A percentile compares a stretch with the other conserved stretches of the same genome.
phyloP scores from a whole-genome alignment of 148 eudicot species.

The Polygonum maritimum region DNA sequence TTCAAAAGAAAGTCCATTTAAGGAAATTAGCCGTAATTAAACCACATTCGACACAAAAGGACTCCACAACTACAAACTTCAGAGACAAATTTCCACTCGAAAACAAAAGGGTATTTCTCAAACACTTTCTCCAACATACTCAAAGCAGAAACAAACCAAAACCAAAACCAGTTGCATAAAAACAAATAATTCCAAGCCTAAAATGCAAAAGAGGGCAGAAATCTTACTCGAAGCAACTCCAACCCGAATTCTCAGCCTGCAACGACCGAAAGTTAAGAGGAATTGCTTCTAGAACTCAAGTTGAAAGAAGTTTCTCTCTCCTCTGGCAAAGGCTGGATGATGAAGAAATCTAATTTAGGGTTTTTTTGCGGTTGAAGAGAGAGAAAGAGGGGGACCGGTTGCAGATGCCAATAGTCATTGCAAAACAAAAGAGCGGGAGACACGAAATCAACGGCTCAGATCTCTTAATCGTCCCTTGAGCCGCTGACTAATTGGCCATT shows the following conservation, averaged over 20 bases:
- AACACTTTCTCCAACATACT: neutral
- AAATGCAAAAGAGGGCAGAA: no score
- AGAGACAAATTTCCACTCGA: neutral
- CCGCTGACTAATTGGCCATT: conserved; percentile 3
- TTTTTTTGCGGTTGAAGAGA: conserved; percentile 7
- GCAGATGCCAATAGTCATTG: neutral
- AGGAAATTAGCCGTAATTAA: neutral
- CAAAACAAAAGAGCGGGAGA: conserved; percentile 10
- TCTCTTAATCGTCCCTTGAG: neutral
- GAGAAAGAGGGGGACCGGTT: conserved; percentile 11
- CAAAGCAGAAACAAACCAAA: neutral
- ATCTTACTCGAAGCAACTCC: neutral
- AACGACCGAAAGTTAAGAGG: neutral
- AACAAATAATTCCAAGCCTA: neutral
- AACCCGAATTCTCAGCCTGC: neutral
- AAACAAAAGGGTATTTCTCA: neutral
- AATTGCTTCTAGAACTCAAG: neutral
- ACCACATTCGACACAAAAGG: neutral
- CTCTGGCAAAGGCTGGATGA: conserved; percentile 4
- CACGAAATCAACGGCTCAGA: conserved; percentile 6
- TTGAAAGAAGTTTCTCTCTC: neutral
- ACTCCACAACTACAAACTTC: neutral
- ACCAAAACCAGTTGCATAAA: neutral
- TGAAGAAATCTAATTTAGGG: neutral
- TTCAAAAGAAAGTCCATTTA: neutral